Base-by-base conservation (phyloP, 208 protist species). In the Blechomonas ayalai region DNA sequence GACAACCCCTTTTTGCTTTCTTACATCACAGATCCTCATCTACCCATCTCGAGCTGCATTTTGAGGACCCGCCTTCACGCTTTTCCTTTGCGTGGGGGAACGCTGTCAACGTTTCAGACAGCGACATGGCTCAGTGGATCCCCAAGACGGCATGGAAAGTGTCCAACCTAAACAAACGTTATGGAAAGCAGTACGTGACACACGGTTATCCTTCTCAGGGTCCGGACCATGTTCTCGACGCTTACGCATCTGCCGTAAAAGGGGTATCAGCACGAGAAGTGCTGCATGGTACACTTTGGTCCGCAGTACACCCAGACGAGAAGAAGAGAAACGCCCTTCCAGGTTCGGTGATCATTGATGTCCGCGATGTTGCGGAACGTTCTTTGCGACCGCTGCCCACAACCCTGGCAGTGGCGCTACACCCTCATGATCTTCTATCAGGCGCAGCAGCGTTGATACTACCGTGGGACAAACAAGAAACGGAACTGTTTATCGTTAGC, bases 101-200 rank as follows among this genome's bases (percentile, higher is more conserved):
- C 9, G 16, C 23, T 19, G 37, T 19, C 15, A n/a, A 24, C 10
- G 16, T 42, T 9, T 20, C 22, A 41, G 4, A 20, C 26, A 38
- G 6, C 20, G 18, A 10, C 18, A 92, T 92, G 80, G 73, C 80
- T 39, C 84, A 92, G 66, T 92, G 77, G 77, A 77, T 92, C 25
- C 84, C 84, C 0, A 89, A 89, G 47, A 92, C 84, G 0, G 79
- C 84, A 10, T 92, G 84, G 84, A 89, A 73, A 53, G 69, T 80
- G 37, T 70, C 71, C 2, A 92, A 86, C 64, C 62, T 92, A 5
- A 90, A 92, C 62, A 92, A 87, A 56, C 67, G 77, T 8, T 92
- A 92, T 49, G 84, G 84, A 7, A 57, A 57, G 15, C 56, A 53
- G 40, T 83, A 86, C 61, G 39, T 86, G 29, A 44, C 63, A 1